Evolutionary conservation across 78 protist genomes (phyloP).

Genomic region (Polysphondylium violaceum): DNA sequence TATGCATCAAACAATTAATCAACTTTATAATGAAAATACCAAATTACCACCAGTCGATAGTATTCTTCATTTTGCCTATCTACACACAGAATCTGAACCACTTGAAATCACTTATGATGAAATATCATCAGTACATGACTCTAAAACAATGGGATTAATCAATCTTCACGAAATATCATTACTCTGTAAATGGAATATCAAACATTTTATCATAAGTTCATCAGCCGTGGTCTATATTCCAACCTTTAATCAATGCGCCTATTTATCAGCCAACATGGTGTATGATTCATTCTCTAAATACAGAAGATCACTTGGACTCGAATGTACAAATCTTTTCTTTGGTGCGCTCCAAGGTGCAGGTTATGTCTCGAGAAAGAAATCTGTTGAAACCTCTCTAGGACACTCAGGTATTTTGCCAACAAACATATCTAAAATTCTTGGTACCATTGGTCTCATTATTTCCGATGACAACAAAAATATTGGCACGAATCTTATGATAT

Average conservation of each 20-base stretch:
- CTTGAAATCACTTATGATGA: neutral
- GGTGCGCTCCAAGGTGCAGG: constrained; percentile 63
- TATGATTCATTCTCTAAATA: constrained; percentile 67
- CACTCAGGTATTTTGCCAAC: neutral
- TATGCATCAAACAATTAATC: neutral
- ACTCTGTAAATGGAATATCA: neutral
- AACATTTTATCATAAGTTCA: constrained; percentile 65
- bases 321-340: constrained; percentile 29
- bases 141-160: constrained; percentile 83
- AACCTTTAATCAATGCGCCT: constrained; percentile 64
- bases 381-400: neutral
- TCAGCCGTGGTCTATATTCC: constrained; percentile 58
- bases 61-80: constrained; percentile 6
- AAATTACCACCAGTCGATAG: neutral
- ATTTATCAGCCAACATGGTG: constrained; percentile 82
- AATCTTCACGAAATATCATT: constrained; percentile 54
- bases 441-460: constrained; percentile 1
- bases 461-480: neutral
- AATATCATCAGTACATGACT: neutral
- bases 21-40: neutral
- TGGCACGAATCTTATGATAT: no score
- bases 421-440: constrained; percentile 3
- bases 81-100: neutral
- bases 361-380: constrained; percentile 27
- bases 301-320: constrained; percentile 52